Evolutionary conservation across 148 eudicot genomes (phyloP).

Genomic region (Fagopyrum tataricum): DNA sequence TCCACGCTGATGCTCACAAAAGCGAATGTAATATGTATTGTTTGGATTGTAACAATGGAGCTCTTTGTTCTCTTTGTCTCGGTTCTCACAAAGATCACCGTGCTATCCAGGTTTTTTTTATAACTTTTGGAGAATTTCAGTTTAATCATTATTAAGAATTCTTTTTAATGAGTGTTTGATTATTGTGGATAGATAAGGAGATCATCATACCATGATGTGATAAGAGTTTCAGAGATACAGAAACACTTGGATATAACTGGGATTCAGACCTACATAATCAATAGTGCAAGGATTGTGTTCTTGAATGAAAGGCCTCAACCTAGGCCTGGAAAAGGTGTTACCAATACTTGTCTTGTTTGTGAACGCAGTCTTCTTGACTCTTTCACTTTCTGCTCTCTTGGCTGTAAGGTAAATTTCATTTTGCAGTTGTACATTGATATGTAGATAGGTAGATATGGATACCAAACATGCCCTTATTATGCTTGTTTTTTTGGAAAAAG

Average conservation of each 20-base stretch:
- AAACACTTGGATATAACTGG: constrained; percentile 40
- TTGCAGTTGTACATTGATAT: too few relatives aligned
- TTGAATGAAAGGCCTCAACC: constrained; percentile 43
- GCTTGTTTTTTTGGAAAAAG: not conserved
- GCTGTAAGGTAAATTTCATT: constrained; percentile 40
- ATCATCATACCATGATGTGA: constrained; percentile 48
- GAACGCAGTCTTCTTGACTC: constrained; percentile 40
- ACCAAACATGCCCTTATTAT: too few relatives aligned
- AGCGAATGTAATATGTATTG: constrained; percentile 49
- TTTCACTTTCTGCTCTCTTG: constrained; percentile 54
- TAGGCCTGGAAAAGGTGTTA: constrained; percentile 39
- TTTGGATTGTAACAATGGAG: constrained; percentile 41
- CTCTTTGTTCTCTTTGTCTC: constrained; percentile 43
- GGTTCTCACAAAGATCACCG: constrained; percentile 36
- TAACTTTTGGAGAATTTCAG: not conserved
- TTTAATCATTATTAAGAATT: not conserved
- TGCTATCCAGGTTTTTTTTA: constrained; percentile 30
- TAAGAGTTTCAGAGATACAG: constrained; percentile 44
- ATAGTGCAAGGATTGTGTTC: constrained; percentile 42
- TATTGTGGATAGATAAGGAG: constrained; percentile 33
- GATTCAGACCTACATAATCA: constrained; percentile 42
- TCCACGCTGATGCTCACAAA: constrained; percentile 31
- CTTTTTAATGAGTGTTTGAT: not conserved
- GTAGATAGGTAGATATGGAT: too few relatives aligned
- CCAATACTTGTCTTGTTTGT: constrained; percentile 39